Base-by-base conservation (phyloP, 2,329 filamentous ascomycete species). In the Pyricularia pennisetigena region DNA sequence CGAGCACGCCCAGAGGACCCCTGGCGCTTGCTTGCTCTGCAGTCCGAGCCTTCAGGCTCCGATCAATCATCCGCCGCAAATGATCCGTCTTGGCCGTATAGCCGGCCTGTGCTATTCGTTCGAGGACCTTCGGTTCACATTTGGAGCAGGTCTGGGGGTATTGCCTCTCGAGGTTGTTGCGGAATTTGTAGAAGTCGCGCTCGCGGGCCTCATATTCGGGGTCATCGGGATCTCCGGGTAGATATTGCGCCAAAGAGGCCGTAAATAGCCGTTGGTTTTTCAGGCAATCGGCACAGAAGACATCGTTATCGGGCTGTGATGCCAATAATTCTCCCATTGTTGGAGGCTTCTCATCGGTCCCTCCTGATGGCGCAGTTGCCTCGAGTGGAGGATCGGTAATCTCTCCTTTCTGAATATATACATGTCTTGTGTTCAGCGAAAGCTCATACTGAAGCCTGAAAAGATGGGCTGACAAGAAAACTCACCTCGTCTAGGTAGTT, bases 221-320 rank as follows among this genome's bases (percentile, higher is more conserved):
- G 71, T 94, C 86, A 62, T 82, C 80, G 0, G 83, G 80, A 69
- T 90, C 85, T 41, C 84, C 83, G 12, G 88, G 86, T 1, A 96
- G 85, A 77, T 96, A 98, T 69, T 94, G 89, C 3, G 92, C 90
- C 57, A 98, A 82, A 0, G 88, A 88, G 62, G 88, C 85, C 41
- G 88, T 90, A 72, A 94, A 88, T 7, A 97, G 82, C 68, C 91
- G 88, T 76, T 99, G 95, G 77, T 99, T 98, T 77, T 93, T 92
- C 67, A 94, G 80, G 74, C 95, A 99, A 68, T 85, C 90, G 65
- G 85, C 79, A 83, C 95, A 99, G 75, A 87, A 90, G 70, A 84
- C 80, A 67, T 63, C 65, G 14, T 75, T 72, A 72, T 24, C 28
- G 14, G 16, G 35, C 30, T 66, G 32, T 24, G 32, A 29, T 24